Evolutionary conservation across 140 eudicot species (phyloP), one percentile per base, ranked within the genome.

Genomic region (Ambrosia hybrid): DNA sequence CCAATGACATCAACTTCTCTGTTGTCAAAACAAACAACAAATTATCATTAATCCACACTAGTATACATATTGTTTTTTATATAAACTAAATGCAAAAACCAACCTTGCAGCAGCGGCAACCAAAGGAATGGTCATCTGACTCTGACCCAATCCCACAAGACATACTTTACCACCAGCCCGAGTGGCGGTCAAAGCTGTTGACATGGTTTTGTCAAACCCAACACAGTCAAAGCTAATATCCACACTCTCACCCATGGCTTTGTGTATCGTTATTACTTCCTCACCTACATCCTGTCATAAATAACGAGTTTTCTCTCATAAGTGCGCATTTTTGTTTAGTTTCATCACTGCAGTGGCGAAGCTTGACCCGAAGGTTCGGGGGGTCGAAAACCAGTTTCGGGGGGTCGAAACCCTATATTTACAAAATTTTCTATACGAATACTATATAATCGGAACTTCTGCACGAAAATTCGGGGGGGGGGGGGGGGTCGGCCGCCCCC

Each of bases 1-100:
- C 95, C 95, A 3, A 87, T 66, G 30, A 85, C 74, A 58, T 90
- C 96, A 4, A 90, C 76, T 75, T 90, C 96, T 84, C 94, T 84
- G 17, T 33, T 59, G 67, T 57, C 53, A 67, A n/a, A 17, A 60
- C 4, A 68, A 34, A 38, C 4, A 70, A 64, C 14, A 48, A 48
- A 48, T 45, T 3, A 74, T 41, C 63, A 57, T 3, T 3, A 6
- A 11, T 8, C 6, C 9, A 14, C 61, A 63, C 17, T 0, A 72
- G 12, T 15, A 9, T 36, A 4, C 43, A 3, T 48, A 21, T 21
- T 21, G 12, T 48, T 1, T 41, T 30, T 30, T 57, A 41, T 5
- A 41, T 11, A 55, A 48, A 0, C 2, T 13, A 41, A 12, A 43
- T 57, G 15, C 4, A 36, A 55, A 37, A 62, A 12, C 8, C 0